Percentiles rank a stretch among this genome's conserved stretches.
phyloP scores from a whole-genome alignment of 1,284 basidiomycete species.

The Ganoderma meredithae region DNA sequence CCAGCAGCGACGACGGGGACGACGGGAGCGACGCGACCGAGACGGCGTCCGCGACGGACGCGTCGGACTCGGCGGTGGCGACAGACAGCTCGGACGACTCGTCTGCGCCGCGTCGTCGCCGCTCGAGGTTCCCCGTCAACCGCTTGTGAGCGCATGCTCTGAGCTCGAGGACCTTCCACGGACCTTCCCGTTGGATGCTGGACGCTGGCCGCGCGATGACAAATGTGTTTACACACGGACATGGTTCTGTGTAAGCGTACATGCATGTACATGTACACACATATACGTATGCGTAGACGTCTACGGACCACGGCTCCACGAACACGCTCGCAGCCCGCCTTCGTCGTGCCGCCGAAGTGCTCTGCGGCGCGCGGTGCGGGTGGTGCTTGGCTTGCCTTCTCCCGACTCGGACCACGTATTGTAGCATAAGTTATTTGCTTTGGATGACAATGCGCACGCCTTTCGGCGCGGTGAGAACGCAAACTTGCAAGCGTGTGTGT shows the following conservation, averaged over 20 bases:
- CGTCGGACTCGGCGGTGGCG: slow-evolving; percentile 3
- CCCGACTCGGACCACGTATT: not conserved
- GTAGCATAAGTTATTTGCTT: slow-evolving; percentile 19
- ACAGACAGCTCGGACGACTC: slow-evolving; percentile 12
- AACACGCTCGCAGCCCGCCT: not conserved
- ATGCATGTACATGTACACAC: not conserved
- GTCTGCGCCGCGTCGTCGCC: slow-evolving; percentile 10
- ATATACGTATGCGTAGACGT: too few relatives aligned
- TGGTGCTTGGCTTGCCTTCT: not conserved
- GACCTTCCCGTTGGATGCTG: not conserved
- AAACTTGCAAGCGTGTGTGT: not conserved
- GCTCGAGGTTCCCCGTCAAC: slow-evolving; percentile 2
- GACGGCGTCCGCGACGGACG: slow-evolving; percentile 11
- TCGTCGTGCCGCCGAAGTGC: slow-evolving; percentile 15
- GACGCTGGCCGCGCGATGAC: not conserved
- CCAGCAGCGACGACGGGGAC: too few relatives aligned
- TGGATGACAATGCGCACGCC: slow-evolving; percentile 17
- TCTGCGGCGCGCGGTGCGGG: slow-evolving; percentile 5
- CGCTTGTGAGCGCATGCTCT: slow-evolving; percentile 2
- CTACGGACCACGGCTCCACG: not conserved
- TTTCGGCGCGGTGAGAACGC: not conserved
- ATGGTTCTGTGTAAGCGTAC: not conserved
- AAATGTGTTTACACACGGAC: not conserved
- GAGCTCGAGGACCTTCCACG: not conserved
- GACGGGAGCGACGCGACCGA: not conserved